Evolutionary conservation across 495 filamentous ascomycete species (phyloP), one percentile per base, ranked within the genome.

Genomic region (Daldinia grandis): DNA sequence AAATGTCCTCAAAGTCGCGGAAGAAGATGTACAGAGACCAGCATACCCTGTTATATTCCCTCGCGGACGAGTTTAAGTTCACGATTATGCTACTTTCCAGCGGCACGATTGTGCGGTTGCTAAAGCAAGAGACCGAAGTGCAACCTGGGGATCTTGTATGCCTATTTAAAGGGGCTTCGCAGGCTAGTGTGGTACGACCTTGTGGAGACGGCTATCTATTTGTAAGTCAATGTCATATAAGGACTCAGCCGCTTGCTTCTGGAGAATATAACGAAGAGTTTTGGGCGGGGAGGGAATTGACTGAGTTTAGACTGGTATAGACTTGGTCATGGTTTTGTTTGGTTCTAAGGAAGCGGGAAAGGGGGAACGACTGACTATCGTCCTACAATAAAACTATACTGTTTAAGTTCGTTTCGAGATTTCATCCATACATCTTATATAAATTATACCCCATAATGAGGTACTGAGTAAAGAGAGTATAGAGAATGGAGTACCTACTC

Each of bases 101-200:
- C 30, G 55, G 55, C 0, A 24, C 21, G 4, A 17, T 58, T 14
- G 55, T 19, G 55, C 33, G 55, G 4, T 5, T 58, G 24, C 8
- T 40, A 4, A 40, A 33, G 33, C 31, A 58, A 40, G n/a, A 58
- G 3, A 19, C 38, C 17, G 31, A 40, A 9, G n/a, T 40, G 14
- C 33, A 27, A 15, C 14, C 55, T 15, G 55, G 55, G n/a, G 33
- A 58, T n/a, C 28, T 40, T 24, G 33, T 58, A 25, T 58, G 55
- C 6, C 31, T 58, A 37, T 58, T 58, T 15, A 58, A 37, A 31
- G 55, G 55, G n/a, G 30, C 33, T 21, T 2, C 17, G 1, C 55
- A 40, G n/a, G 31, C 55, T 3, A 37, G 31, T 38, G 33, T 58
- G n/a, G 19, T 58, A 33, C n/a, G 31, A 6, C 55, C 55, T 6